Percentiles rank a stretch among this genome's conserved stretches.
Evolutionary conservation across 73 alveolate species (phyloP).

Genomic region (Uronychia setigera): DNA sequence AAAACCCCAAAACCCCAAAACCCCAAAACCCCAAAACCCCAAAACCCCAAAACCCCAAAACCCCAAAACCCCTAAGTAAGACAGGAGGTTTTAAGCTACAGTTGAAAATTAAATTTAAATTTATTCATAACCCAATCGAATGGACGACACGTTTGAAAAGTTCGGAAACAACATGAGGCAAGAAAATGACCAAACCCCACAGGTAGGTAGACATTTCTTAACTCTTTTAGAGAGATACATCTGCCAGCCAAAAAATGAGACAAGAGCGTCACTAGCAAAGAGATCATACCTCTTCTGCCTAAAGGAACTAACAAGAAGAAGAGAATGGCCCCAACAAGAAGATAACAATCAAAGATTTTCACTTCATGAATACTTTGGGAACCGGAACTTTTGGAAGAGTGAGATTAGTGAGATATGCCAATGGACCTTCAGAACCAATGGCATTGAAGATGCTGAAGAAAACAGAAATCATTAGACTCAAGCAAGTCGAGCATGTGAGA

Average conservation of each 20-base stretch:
- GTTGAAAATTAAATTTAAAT: too few species aligned
- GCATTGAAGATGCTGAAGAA: slow-evolving; percentile 95
- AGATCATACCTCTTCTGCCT: not conserved
- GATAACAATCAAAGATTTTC: slow-evolving; percentile 23
- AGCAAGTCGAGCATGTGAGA: slow-evolving; percentile 93
- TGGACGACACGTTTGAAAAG: not conserved
- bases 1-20: too few species aligned
- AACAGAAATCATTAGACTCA: slow-evolving; percentile 91
- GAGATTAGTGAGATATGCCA: slow-evolving; percentile 85
- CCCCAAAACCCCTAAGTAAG: too few species aligned
- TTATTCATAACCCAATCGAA: too few species aligned
- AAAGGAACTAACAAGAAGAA: not conserved
- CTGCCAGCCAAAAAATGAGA: not conserved
- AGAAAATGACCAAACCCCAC: not conserved
- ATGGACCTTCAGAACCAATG: slow-evolving; percentile 71
- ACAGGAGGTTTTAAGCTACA: too few species aligned
- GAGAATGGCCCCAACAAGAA: not conserved
- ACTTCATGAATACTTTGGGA: slow-evolving; percentile 44
- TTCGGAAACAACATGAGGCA: not conserved
- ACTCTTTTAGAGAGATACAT: not conserved
- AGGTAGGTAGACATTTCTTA: not conserved
- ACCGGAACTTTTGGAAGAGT: slow-evolving; percentile 91
- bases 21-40: too few species aligned
- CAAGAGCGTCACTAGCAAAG: not conserved
- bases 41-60: too few species aligned